Conservation (phyloP, 352 stramenopile genomes). For the Pythium folliculosum region DNA sequence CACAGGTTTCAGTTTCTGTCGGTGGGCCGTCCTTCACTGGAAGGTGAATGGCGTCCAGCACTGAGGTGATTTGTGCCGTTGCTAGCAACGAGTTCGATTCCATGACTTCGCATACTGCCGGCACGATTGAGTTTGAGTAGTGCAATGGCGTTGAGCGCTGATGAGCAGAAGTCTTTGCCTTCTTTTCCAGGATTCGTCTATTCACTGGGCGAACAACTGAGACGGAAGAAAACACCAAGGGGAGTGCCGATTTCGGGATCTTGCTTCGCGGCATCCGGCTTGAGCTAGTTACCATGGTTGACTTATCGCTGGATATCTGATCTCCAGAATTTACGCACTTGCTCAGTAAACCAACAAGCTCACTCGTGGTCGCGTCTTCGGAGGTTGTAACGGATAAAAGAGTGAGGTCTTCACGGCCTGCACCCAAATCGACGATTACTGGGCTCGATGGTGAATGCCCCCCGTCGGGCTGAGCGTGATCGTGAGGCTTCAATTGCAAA, state of each 20-base stretch:
- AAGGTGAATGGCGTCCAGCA: slow-evolving; percentile 1
- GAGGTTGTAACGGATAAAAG: background rate
- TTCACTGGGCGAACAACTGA: slow-evolving; percentile 22
- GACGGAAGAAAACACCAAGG: background rate
- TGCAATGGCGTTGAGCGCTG: background rate
- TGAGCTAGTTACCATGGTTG: no score
- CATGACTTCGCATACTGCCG: no score
- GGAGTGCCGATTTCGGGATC: background rate
- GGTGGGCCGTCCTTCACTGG: background rate
- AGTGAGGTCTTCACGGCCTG: no score
- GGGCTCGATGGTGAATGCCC: no score
- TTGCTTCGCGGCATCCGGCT: no score
- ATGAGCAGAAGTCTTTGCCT: slow-evolving; percentile 1
- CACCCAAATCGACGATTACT: background rate
- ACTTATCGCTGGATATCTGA: background rate
- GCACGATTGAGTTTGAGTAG: no score
- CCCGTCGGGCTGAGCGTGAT: background rate
- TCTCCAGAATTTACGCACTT: slow-evolving; percentile 11
- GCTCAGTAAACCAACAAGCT: slow-evolving; percentile 14
- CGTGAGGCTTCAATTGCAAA: background rate
- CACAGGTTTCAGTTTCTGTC: background rate
- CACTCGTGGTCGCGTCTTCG: background rate
- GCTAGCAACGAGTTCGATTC: background rate
- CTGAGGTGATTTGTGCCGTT: slow-evolving; percentile 14
- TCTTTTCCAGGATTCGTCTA: slow-evolving; percentile 23